Evolutionary conservation across 139 green algal species (phyloP).

Genomic region (Eudorina sp.): DNA sequence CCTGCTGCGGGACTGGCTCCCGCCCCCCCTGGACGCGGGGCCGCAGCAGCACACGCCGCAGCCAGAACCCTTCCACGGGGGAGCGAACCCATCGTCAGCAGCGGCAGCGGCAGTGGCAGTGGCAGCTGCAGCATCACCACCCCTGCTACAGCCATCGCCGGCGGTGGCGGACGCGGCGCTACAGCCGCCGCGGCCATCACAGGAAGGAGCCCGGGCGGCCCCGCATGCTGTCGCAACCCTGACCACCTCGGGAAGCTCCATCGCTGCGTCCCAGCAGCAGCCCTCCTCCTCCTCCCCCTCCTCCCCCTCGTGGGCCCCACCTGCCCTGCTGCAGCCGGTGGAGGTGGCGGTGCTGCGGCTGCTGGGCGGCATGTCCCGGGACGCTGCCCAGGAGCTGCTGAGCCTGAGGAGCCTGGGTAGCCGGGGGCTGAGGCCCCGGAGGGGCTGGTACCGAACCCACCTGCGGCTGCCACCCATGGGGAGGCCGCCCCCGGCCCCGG

Average conservation of each 20-base stretch:
- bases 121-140: too few relatives aligned
- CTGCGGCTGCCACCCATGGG: not conserved
- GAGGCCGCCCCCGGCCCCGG: not conserved
- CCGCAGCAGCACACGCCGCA: not conserved
- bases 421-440: not conserved
- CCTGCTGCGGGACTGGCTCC: not conserved
- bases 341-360: slow-evolving; percentile 20
- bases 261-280: too few relatives aligned
- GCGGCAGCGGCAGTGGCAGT: too few relatives aligned
- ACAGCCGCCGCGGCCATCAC: too few relatives aligned
- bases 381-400: not conserved
- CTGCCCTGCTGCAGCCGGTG: not conserved
- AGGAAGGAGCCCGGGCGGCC: too few relatives aligned
- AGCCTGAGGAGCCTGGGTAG: not conserved
- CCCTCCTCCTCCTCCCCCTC: too few relatives aligned
- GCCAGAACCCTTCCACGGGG: not conserved
- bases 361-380: not conserved
- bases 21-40: not conserved
- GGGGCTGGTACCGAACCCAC: not conserved
- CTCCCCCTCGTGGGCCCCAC: not conserved
- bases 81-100: too few relatives aligned
- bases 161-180: too few relatives aligned
- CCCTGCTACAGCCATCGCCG: too few relatives aligned
- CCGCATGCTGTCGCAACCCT: too few relatives aligned
- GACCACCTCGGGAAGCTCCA: too few relatives aligned